phyloP scores from a whole-genome alignment of 2,329 filamentous ascomycete species.

The Aspergillus sp. region DNA sequence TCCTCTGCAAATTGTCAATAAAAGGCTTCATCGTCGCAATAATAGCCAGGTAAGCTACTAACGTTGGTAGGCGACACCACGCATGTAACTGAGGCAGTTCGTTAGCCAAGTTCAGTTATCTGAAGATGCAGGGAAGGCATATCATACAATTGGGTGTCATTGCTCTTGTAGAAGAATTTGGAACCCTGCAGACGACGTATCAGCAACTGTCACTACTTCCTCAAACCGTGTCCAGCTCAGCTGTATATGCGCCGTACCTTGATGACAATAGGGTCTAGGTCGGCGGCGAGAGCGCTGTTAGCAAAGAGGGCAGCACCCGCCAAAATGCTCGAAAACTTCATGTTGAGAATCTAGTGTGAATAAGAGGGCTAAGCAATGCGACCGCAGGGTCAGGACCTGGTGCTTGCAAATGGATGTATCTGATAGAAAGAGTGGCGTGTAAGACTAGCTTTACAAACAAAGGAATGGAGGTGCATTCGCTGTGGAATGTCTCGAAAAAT shows the following conservation, averaged over 20 bases:
- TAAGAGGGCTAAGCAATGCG: neutral
- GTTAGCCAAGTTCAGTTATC: conserved; percentile 3
- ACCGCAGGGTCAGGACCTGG: neutral
- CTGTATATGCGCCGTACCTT: conserved; percentile 33
- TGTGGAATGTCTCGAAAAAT: neutral
- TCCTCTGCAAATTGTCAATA: conserved; percentile 51
- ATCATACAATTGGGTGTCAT: conserved; percentile 63
- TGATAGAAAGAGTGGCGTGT: conserved; percentile 2
- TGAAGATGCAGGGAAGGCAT: neutral
- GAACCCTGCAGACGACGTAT: conserved; percentile 54
- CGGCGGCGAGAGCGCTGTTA: conserved; percentile 50
- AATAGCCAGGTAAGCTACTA: neutral
- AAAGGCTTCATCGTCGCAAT: neutral
- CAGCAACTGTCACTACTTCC: neutral
- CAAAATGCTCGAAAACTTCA: conserved; percentile 19
- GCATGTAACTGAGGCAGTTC: conserved; percentile 61
- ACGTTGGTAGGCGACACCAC: conserved; percentile 87
- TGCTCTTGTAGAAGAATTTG: conserved; percentile 85
- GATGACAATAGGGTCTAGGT: conserved; percentile 57
- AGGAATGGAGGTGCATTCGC: neutral
- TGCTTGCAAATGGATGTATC: neutral
- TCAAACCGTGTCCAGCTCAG: neutral
- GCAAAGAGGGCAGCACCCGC: conserved; percentile 40
- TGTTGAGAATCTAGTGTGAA: conserved; percentile 4
- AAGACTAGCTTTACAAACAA: conserved; percentile 7